Evolutionary conservation across 192 early-diverging fungal genomes (phyloP), one percentile per base, ranked within the genome.

Genomic region (Pilaira anomala): DNA sequence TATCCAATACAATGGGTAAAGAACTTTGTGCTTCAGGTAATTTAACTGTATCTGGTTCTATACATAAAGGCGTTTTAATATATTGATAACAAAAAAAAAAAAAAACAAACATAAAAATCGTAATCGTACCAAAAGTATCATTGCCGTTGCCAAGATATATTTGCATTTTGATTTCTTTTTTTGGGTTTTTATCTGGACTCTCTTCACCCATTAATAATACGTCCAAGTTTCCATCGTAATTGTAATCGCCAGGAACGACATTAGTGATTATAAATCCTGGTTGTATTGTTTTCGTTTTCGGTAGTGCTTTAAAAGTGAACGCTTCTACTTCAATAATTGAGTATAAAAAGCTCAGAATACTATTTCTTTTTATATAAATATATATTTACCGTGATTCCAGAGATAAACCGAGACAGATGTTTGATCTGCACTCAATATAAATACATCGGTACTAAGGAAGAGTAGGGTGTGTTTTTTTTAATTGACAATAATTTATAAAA

Each of bases 151-250:
- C 91, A 46, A 83, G 55, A 53, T 89, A 93, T n/a, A 91, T 60
- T 46, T 80, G 71, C 87, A 94, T 88, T 25, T 70, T 64, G 8
- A 88, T 68, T 41, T 87, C 79, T 6, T 50, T 54, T 1, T 69
- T 69, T 25, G 57, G 50, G 26, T 57, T 33, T 22, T 52, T 62
- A 2, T 39, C 40, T 19, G 52, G 55, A 28, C 64, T 72, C 36
- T 65, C 50, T 62, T 79, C 79, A 24, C 85, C 87, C 87, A 93
- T 88, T 8, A 94, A 69, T 9, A 97, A 74, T 4, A 96, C 48
- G 76, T 97, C 95, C 48, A 95, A 66, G 16, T 86, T 77, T 6
- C 93, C 95, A 71, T 97, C 95, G 67, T 90, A 87, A 64, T 96
- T 89, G 53, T 84, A 97, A 68, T 97, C 95, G 41, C 88, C 91